Conservation (phyloP, 2,329 filamentous ascomycete genomes). For the Ascochyta lentis region DNA sequence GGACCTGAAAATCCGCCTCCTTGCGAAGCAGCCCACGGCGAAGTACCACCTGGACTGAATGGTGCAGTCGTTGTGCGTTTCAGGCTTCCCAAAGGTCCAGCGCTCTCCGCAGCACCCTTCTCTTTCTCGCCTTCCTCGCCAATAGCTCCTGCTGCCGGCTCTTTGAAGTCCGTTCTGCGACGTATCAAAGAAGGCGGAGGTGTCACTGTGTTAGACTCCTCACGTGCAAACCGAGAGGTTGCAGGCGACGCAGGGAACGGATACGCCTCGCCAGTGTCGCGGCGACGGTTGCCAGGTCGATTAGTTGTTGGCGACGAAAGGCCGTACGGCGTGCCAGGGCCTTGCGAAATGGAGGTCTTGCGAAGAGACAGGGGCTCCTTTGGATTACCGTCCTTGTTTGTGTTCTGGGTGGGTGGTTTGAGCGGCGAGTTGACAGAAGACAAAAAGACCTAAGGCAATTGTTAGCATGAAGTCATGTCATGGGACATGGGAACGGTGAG, state of each 20-base stretch:
- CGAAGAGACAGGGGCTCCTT: constrained; percentile 69
- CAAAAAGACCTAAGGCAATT: constrained; percentile 69
- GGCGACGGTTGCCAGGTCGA: constrained; percentile 78
- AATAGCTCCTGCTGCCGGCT: constrained; percentile 51
- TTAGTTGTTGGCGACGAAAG: constrained; percentile 75
- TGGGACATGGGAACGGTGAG: constrained; percentile 23
- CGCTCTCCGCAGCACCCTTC: constrained; percentile 50
- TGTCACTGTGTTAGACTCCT: constrained; percentile 67
- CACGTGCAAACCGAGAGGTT: constrained; percentile 65
- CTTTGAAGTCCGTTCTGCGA: constrained; percentile 67
- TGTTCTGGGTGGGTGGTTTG: constrained; percentile 77
- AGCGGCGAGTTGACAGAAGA: constrained; percentile 92
- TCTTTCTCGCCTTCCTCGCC: constrained; percentile 61
- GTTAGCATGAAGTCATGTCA: constrained; percentile 2
- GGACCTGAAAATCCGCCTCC: constrained; percentile 67
- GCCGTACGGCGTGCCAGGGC: constrained; percentile 68
- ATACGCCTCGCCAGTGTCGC: constrained; percentile 80
- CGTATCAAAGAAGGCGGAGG: constrained; percentile 67
- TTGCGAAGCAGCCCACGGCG: constrained; percentile 66
- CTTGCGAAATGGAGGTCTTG: constrained; percentile 83
- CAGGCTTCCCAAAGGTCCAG: constrained; percentile 59
- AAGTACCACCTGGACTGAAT: constrained; percentile 57
- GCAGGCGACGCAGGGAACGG: constrained; percentile 67
- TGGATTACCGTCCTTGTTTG: constrained; percentile 66
- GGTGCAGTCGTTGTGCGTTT: constrained; percentile 65